Percentiles rank a stretch among this genome's conserved stretches.
These are phyloP conservation scores for Colletotrichum sp. DNA, from an alignment of 2,329 filamentous ascomycete genomes.

Conservation along the genomic window DNA sequence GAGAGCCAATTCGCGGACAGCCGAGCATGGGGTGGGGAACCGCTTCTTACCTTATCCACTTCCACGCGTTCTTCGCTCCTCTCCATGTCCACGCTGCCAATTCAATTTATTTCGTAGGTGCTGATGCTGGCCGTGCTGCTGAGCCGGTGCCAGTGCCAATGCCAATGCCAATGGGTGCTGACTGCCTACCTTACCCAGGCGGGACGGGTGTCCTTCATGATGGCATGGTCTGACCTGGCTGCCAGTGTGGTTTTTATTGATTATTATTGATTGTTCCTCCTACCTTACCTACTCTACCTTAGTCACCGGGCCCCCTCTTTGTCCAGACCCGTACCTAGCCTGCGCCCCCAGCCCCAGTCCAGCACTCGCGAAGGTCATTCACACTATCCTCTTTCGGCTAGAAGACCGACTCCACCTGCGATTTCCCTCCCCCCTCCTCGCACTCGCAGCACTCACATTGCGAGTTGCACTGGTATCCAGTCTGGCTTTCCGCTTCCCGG, in stretches of 20 bases:
- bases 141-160: background rate
- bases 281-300: background rate
- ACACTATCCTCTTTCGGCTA: slow-evolving; percentile 16
- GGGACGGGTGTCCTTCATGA: background rate
- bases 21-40: background rate
- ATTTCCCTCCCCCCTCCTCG: slow-evolving; percentile 8
- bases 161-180: background rate
- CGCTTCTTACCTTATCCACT: background rate
- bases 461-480: background rate
- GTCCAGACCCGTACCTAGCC: slow-evolving; percentile 6
- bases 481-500: background rate
- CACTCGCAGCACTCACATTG: background rate
- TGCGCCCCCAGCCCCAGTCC: slow-evolving; percentile 2
- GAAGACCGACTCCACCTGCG: slow-evolving; percentile 3
- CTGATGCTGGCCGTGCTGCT: background rate
- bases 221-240: background rate
- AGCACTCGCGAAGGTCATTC: background rate
- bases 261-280: background rate
- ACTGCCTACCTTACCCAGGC: background rate
- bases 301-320: background rate
- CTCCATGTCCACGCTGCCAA: background rate
- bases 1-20: background rate
- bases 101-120: background rate
- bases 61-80: background rate
- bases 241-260: background rate